A percentile compares a stretch with the other conserved stretches of the same genome.
Evolutionary conservation across 257 asterid species (phyloP).

Genomic region (Eustoma russellianum): DNA sequence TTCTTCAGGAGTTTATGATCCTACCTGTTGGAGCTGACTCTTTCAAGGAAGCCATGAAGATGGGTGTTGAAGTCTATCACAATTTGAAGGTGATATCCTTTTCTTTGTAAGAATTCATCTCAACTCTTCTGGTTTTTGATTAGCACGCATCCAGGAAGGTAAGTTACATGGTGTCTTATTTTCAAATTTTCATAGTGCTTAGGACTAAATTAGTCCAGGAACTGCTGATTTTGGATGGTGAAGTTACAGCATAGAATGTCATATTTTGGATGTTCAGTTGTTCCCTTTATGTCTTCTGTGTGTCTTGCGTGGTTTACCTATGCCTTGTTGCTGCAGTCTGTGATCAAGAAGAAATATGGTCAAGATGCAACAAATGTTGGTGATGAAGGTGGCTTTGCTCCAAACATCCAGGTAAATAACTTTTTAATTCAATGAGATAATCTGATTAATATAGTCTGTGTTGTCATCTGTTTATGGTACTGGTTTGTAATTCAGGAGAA

Average conservation of each 20-base stretch:
- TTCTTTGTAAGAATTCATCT: not conserved
- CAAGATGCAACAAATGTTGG: slow-evolving; percentile 99
- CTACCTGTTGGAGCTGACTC: slow-evolving; percentile 91
- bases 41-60: slow-evolving; percentile 95
- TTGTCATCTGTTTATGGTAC: slow-evolving; percentile 8
- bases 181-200: too few species aligned
- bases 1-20: slow-evolving; percentile 81
- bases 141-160: not conserved
- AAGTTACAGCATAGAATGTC: too few species aligned
- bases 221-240: too few species aligned
- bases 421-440: not conserved
- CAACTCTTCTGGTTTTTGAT: too few species aligned
- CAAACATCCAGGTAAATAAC: slow-evolving; percentile 68
- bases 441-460: not conserved
- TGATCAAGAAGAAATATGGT: slow-evolving; percentile 92
- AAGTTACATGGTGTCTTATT: too few species aligned
- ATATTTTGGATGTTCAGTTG: not conserved
- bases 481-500: slow-evolving; percentile 53
- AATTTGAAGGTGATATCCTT: slow-evolving; percentile 55
- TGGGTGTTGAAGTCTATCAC: slow-evolving; percentile 97
- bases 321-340: slow-evolving; percentile 38
- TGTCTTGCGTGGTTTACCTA: too few species aligned
- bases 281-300: not conserved
- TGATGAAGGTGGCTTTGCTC: slow-evolving; percentile 99
- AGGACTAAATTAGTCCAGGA: too few species aligned